Evolutionary conservation across 345 rosid species (phyloP), one percentile per base, ranked within the genome.

Genomic region (Eucalyptus shirleyi): DNA sequence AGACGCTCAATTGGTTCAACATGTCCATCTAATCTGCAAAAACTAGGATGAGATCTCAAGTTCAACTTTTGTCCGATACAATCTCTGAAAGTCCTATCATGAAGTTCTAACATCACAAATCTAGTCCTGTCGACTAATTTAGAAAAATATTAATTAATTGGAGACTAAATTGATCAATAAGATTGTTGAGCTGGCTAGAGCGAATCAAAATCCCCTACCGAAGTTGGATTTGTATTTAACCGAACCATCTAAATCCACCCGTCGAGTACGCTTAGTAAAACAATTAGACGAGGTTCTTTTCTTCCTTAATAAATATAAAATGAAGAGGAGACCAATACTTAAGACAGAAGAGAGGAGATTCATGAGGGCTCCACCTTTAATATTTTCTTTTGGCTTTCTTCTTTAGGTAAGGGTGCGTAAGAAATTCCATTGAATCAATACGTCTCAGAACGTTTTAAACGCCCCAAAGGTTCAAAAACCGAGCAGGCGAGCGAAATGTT

Each of bases 121-220:
- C 0, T 24, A 23, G 60, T 23, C 28, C 1, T 0, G 28, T 56
- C 0, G 28, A 23, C 28, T 56, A 9, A 56, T 56, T 56, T 56
- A 23, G 6, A 55, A 55, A 9, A 0, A 0, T 4, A 2, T 56
- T 23, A 1, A 56, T 56, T 56, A 56, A 10, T 1, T 24, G 6
- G 12, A 56, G 30, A 56, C 28, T 24, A 56, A 56, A 56, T 56
- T 56, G 13, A 24, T 56, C 62, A 24, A 56, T 1, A 18, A 5
- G 24, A 69, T 69, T 34, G 24, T 9, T 69, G 44, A 69, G 24
- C 44, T 34, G 24, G 44, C 4, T 34, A 34, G 81, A 5, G 34
- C 2, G 1, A 34, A 18, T 34, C 24, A 69, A 9, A 34, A 67
- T 67, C 23, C 80, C 80, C 40, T 0, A 32, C 0, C 42, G 80